A percentile compares a stretch with the other conserved stretches of the same genome.
Conservation (phyloP, 345 rosid species). For the Tarenaya hassleriana region DNA sequence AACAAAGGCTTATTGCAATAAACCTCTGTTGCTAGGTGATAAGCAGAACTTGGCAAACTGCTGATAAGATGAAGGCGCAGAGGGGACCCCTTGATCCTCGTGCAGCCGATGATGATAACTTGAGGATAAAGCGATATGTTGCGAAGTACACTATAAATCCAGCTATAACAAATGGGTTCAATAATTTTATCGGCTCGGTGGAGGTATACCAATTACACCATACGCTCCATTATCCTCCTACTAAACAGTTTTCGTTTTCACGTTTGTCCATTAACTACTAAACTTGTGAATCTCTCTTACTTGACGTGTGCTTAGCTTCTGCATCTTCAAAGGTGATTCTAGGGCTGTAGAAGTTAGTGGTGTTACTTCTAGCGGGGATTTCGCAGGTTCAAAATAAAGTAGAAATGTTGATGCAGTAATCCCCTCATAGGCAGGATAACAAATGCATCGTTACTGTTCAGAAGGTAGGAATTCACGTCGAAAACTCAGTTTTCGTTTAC, state of each 20-base stretch:
- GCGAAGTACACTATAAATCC: conserved; percentile 97
- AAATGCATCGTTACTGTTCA: neutral
- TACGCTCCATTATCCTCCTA: conserved; percentile 3
- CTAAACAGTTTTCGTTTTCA: conserved; percentile 2
- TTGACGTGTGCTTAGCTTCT: neutral
- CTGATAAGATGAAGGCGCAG: conserved; percentile 87
- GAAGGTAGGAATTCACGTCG: neutral
- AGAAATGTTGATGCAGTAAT: neutral
- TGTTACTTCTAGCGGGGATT: neutral
- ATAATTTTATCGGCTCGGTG: conserved; percentile 74
- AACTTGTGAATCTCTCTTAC: neutral
- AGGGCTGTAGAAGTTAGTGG: neutral
- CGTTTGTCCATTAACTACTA: neutral
- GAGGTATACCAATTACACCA: conserved; percentile 46
- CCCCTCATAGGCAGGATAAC: neutral
- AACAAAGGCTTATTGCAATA: too few relatives aligned
- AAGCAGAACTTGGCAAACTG: conserved; percentile 98
- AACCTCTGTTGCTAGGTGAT: conserved; percentile 46
- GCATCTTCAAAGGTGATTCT: neutral
- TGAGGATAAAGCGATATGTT: conserved; percentile 73
- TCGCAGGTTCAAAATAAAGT: neutral
- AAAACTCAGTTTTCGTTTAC: conserved; percentile 6
- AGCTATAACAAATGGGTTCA: conserved; percentile 81
- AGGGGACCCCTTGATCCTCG: conserved; percentile 47
- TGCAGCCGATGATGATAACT: conserved; percentile 60